Conservation (phyloP, 352 stramenopile species). For the Globisporangium parvum region DNA sequence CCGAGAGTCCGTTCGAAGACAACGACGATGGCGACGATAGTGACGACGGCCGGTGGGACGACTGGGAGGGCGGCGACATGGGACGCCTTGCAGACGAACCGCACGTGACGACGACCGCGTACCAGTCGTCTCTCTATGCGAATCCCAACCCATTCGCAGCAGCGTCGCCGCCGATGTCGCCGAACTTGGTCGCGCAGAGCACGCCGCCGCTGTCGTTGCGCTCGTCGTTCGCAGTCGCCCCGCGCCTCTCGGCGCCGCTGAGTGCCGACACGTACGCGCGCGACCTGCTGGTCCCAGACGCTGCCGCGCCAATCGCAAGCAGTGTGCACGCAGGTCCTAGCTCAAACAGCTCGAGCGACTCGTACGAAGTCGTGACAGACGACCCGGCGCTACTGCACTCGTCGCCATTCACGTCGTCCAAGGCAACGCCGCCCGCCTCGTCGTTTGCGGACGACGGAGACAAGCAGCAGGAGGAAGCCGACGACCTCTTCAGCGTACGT, state of each 20-base stretch:
- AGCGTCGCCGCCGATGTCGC: slow-evolving; percentile 11
- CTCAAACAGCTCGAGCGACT: slow-evolving; percentile 69
- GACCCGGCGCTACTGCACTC: slow-evolving; percentile 23
- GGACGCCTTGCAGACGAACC: slow-evolving; percentile 6
- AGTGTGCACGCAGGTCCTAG: slow-evolving; percentile 26
- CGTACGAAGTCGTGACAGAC: slow-evolving; percentile 53
- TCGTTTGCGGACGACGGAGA: slow-evolving; percentile 19
- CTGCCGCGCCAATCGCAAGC: background rate
- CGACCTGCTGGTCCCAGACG: background rate
- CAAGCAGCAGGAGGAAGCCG: slow-evolving; percentile 30
- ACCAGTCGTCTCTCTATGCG: slow-evolving; percentile 24
- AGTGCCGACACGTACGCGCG: too few species aligned
- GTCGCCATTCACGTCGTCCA: slow-evolving; percentile 14
- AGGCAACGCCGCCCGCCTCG: slow-evolving; percentile 2
- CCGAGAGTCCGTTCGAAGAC: slow-evolving; percentile 44
- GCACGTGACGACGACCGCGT: slow-evolving; percentile 17
- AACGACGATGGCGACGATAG: slow-evolving; percentile 35
- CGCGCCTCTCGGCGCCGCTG: slow-evolving; percentile 14
- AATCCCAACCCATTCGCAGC: slow-evolving; percentile 43
- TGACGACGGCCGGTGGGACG: slow-evolving; percentile 53
- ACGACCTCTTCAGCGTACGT: slow-evolving; percentile 82
- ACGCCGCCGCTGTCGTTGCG: slow-evolving; percentile 12
- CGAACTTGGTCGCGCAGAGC: slow-evolving; percentile 5
- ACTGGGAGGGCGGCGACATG: slow-evolving; percentile 47
- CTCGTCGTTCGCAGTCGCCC: slow-evolving; percentile 18